Percentiles rank a stretch among this genome's conserved stretches.
phyloP scores from a whole-genome alignment of 2,329 filamentous ascomycete genomes.

The Byssochlamys sp. region DNA sequence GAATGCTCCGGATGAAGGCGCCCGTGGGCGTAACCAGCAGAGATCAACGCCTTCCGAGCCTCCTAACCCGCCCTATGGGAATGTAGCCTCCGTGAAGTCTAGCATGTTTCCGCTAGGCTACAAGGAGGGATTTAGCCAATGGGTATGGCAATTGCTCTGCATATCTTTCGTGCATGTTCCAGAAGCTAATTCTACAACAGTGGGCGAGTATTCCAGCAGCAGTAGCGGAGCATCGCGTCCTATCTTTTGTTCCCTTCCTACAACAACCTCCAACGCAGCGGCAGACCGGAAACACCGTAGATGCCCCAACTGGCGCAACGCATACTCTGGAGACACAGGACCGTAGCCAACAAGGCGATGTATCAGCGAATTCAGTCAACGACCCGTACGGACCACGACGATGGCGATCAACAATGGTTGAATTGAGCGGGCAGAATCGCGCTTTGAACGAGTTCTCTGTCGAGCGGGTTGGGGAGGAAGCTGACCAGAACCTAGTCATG shows the following conservation, averaged over 20 bases:
- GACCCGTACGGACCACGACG: conserved; percentile 77
- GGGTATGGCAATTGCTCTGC: conserved; percentile 49
- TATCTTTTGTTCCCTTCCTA: conserved; percentile 76
- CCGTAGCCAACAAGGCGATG: conserved; percentile 33
- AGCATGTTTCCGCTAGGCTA: conserved; percentile 76
- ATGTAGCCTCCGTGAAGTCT: conserved; percentile 23
- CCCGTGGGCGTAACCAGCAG: conserved; percentile 13
- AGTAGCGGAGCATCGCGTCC: conserved; percentile 75
- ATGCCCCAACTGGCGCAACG: conserved; percentile 15
- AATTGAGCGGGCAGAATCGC: conserved; percentile 73
- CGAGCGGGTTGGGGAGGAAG: conserved; percentile 67
- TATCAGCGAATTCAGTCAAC: conserved; percentile 40
- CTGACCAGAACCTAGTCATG: conserved; percentile 84
- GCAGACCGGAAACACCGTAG: conserved; percentile 45
- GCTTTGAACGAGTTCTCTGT: conserved; percentile 88
- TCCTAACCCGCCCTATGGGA: conserved; percentile 21
- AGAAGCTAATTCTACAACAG: conserved; percentile 35
- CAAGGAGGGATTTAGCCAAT: conserved; percentile 83
- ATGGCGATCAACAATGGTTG: conserved; percentile 79
- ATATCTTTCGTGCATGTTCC: background rate
- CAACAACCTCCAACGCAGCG: conserved; percentile 60
- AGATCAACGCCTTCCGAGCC: conserved; percentile 9
- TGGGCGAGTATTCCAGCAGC: conserved; percentile 79
- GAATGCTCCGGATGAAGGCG: conserved; percentile 21
- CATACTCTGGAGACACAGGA: conserved; percentile 28